phyloP scores from a whole-genome alignment of 768 basidiomycete genomes.

The Grammothele lineata region DNA sequence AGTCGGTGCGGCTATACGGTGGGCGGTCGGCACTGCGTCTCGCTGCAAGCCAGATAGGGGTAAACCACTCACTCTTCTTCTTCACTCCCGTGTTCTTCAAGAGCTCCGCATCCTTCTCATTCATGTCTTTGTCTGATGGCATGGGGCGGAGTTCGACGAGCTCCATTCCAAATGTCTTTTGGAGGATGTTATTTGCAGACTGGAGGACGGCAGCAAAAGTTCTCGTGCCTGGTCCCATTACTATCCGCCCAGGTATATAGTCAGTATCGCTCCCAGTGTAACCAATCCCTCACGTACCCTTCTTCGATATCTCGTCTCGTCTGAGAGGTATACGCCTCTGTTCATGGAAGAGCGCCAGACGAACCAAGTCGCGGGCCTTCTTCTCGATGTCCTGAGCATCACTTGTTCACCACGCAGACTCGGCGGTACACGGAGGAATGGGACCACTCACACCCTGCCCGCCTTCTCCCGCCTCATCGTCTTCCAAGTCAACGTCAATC shows the following conservation, averaged over 20 bases:
- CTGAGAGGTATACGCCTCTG: constrained; percentile 61
- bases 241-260: constrained; percentile 27
- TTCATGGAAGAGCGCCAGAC: constrained; percentile 80
- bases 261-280: neutral
- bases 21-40: too few species aligned
- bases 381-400: constrained; percentile 52
- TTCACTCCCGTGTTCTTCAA: constrained; percentile 51
- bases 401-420: neutral
- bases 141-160: constrained; percentile 72
- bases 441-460: constrained; percentile 7
- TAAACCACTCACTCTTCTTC: constrained; percentile 52
- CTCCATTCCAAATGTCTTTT: constrained; percentile 75
- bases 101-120: constrained; percentile 43
- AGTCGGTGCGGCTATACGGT: constrained; percentile 43
- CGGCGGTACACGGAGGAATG: constrained; percentile 24
- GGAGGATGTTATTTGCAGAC: constrained; percentile 60
- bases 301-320: constrained; percentile 85
- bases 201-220: constrained; percentile 63
- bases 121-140: constrained; percentile 48
- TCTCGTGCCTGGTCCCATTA: constrained; percentile 45
- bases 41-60: neutral
- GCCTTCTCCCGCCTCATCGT: constrained; percentile 29
- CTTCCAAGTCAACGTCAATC: constrained; percentile 30
- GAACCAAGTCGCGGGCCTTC: constrained; percentile 68
- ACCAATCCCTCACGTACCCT: constrained; percentile 44